Base-by-base conservation (phyloP, 2,329 filamentous ascomycete genomes). In the Cercospora sesami region DNA sequence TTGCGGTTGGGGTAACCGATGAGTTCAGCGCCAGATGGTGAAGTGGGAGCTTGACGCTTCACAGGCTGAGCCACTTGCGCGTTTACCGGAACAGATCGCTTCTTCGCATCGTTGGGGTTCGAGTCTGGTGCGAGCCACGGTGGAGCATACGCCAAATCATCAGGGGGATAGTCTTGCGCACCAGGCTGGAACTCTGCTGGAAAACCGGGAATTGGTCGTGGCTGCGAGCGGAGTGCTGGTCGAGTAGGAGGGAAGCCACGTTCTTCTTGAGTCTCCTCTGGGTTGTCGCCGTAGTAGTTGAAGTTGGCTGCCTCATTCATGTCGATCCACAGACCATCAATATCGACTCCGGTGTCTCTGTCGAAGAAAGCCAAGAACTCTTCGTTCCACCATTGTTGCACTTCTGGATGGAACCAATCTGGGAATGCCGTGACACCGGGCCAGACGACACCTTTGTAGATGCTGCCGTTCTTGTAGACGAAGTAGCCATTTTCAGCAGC, bases 241-340 rank as follows among this genome's bases (percentile, higher is more conserved):
- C 89, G 85, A 1, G 80, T 77, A 0, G 91, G 91, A 21, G 91
- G 88, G 64, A 82, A 85, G 0, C 80, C 79, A 33, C 81, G 78
- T 3, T 79, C 75, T 21, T 75, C 73, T 16, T 79, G 80, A 66
- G 68, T 79, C 73, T n/a, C 72, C 26, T 78, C 75, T 7, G 78
- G 81, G 68, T 80, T 75, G 70, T 74, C 60, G 68, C 79, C 76
- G 45, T 75, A 78, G 30, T 74, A 73, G 79, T 67, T 82, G 71
- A 73, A 73, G 63, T 72, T 84, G 86, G 28, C 82, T 80, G 1
- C 85, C 84, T 89, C 86, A 28, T 84, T 86, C 86, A 90, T 87
- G 72, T 92, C 90, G 71, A 92, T 91, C 89, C 75, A 76, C 1
- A 94, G 81, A 1, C 86, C 91, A 69, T 94, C 91, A 59, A 94